phyloP scores from a whole-genome alignment of 345 rosid genomes.

The Aethionema arabicum region DNA sequence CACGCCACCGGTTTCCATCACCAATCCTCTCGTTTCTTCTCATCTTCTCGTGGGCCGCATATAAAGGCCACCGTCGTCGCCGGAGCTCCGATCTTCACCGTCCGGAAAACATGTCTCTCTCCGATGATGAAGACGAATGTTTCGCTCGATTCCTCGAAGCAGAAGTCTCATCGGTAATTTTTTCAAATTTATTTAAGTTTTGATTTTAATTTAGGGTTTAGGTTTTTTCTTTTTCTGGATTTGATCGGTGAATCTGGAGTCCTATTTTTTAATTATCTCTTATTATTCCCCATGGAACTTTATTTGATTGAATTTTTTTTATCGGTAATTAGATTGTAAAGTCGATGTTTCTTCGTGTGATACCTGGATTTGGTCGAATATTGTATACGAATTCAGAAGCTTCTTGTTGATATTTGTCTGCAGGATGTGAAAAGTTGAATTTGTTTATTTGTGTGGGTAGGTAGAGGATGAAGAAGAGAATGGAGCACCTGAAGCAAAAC shows the following conservation, averaged over 20 bases:
- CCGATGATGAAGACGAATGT: conserved; percentile 68
- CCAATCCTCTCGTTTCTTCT: neutral
- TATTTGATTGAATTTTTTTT: neutral
- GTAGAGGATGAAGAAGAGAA: conserved; percentile 33
- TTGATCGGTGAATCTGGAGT: neutral
- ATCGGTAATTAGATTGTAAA: conserved; percentile 10
- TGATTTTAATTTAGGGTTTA: conserved; percentile 16
- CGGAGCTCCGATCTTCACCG: conserved; percentile 32
- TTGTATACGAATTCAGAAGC: neutral
- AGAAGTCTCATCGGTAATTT: conserved; percentile 56
- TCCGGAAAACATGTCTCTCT: conserved; percentile 41
- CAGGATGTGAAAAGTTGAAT: conserved; percentile 16
- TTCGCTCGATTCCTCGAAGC: conserved; percentile 79
- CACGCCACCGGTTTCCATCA: conserved; percentile 31
- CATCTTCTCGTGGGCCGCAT: conserved; percentile 29
- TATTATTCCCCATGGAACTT: neutral
- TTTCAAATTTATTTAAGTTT: neutral
- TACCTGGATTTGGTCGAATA: conserved; percentile 3
- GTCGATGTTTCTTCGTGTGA: conserved; percentile 1
- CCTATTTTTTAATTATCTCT: neutral
- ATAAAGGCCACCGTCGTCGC: conserved; percentile 17
- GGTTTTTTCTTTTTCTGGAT: neutral
- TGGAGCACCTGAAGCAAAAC: conserved; percentile 52
- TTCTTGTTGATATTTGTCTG: conserved; percentile 4
- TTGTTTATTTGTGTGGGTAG: conserved; percentile 29